Conservation (phyloP, 257 asterid species). For the Gynochthodes officinalis region DNA sequence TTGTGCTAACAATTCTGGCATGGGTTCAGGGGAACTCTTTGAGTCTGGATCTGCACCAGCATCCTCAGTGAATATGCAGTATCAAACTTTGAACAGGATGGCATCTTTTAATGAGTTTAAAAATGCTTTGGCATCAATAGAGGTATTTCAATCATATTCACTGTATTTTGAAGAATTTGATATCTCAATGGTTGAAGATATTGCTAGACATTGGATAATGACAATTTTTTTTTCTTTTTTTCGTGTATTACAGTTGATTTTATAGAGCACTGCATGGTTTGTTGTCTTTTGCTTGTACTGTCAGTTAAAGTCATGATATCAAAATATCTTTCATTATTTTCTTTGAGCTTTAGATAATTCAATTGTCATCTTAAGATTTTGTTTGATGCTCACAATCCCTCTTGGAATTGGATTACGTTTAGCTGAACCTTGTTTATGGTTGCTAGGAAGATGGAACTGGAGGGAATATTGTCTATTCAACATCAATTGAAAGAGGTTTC, state of each 20-base stretch:
- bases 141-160: constrained; percentile 43
- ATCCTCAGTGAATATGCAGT: constrained; percentile 35
- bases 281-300: background rate
- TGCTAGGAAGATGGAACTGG: constrained; percentile 47
- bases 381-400: background rate
- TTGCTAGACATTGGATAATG: background rate
- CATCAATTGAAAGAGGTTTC: constrained; percentile 34
- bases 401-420: background rate
- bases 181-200: background rate
- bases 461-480: constrained; percentile 31
- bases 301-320: background rate
- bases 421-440: constrained; percentile 3
- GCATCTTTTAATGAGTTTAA: constrained; percentile 41
- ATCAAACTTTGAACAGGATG: constrained; percentile 42
- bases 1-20: constrained; percentile 43
- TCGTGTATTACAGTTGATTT: background rate
- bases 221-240: background rate
- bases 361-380: background rate
- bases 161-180: constrained; percentile 1
- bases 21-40: constrained; percentile 44
- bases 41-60: constrained; percentile 48
- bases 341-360: background rate
- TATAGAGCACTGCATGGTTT: background rate
- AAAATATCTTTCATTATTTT: background rate
- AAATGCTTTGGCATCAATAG: constrained; percentile 36